Evolutionary conservation across 2,329 filamentous ascomycete genomes (phyloP), one percentile per base, ranked within the genome.

Genomic region (Gaeumannomyces tritici): DNA sequence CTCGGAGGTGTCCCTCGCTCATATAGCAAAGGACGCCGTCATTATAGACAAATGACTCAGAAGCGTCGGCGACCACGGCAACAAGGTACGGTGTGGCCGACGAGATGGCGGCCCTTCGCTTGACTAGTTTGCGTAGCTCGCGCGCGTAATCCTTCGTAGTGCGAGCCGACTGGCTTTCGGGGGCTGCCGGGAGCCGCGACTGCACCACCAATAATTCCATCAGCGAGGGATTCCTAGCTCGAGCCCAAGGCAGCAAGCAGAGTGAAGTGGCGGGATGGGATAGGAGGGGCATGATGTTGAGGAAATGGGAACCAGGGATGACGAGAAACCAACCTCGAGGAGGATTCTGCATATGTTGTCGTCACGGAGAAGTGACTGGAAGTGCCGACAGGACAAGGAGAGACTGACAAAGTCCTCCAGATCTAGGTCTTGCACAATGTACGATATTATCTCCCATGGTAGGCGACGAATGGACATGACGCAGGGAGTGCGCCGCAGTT

Each of bases 1-100:
- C 71, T 3, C 83, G 81, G 29, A 92, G 76, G 59, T 70, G 61
- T 47, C 68, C 63, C 55, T 79, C 77, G 55, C 78, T 70, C 13
- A 83, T 79, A 69, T 91, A 88, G 67, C 87, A 90, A 21, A 92
- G 74, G 13, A 83, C 77, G 7, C 89, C 87, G 63, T 84, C 79
- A 24, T 77, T 76, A 70, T 89, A 91, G 2, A 86, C 71, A 71
- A 87, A 90, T 4, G 79, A 77, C 28, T 84, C 80, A 4, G 81
- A 86, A 7, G 42, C 21, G 61, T 83, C 76, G 4, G 81, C 88
- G 35, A 91, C 69, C 0, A 86, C 75, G 2, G 80, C 81, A 21
- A 82, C 81, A 0, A 83, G 79, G 69, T 84, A 91, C 0, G 89
- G 89, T 35, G 78, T 73, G 6, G 85, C 86, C 27, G 77, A 79